Evolutionary conservation across 495 filamentous ascomycete genomes (phyloP).

Genomic region (Penicillium tannophilum): DNA sequence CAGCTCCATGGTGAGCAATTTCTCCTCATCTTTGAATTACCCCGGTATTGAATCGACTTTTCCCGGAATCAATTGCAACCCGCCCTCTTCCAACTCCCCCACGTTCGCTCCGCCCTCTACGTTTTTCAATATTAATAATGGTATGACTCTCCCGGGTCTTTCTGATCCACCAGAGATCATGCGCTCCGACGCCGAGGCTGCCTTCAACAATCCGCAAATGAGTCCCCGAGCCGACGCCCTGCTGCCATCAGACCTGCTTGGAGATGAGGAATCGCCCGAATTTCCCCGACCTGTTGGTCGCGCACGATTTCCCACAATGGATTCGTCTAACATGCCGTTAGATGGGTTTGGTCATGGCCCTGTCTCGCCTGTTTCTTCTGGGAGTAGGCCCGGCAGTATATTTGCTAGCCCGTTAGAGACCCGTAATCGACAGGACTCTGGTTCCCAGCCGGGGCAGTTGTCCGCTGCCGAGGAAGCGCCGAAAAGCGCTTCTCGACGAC

Average conservation of each 20-base stretch:
- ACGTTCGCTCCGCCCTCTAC: slow-evolving; percentile 49
- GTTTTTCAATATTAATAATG: slow-evolving; percentile 65
- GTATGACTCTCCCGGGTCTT: slow-evolving; percentile 47
- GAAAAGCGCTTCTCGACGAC: slow-evolving; percentile 54
- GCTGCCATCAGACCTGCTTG: slow-evolving; percentile 77
- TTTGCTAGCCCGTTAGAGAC: slow-evolving; percentile 69
- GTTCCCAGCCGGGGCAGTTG: slow-evolving; percentile 35
- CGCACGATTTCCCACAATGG: slow-evolving; percentile 42
- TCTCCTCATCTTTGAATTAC: slow-evolving; percentile 49
- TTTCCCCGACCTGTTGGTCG: slow-evolving; percentile 45
- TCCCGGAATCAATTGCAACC: slow-evolving; percentile 45
- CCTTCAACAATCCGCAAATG: slow-evolving; percentile 68
- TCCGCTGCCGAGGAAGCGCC: slow-evolving; percentile 44
- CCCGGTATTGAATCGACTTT: slow-evolving; percentile 42
- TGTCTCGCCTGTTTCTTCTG: slow-evolving; percentile 71
- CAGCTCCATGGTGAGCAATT: slow-evolving; percentile 51
- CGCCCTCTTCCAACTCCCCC: slow-evolving; percentile 49
- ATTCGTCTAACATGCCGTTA: slow-evolving; percentile 33
- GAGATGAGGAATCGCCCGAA: slow-evolving; percentile 69
- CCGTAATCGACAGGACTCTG: slow-evolving; percentile 54
- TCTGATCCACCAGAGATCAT: slow-evolving; percentile 42
- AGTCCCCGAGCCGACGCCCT: slow-evolving; percentile 79
- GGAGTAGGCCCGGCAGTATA: slow-evolving; percentile 61
- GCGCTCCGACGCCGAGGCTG: slow-evolving; percentile 46
- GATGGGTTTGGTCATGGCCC: slow-evolving; percentile 54